These are phyloP conservation scores for Elongisporangium undulatum DNA, from an alignment of 352 stramenopile genomes.

Conservation along the genomic window DNA sequence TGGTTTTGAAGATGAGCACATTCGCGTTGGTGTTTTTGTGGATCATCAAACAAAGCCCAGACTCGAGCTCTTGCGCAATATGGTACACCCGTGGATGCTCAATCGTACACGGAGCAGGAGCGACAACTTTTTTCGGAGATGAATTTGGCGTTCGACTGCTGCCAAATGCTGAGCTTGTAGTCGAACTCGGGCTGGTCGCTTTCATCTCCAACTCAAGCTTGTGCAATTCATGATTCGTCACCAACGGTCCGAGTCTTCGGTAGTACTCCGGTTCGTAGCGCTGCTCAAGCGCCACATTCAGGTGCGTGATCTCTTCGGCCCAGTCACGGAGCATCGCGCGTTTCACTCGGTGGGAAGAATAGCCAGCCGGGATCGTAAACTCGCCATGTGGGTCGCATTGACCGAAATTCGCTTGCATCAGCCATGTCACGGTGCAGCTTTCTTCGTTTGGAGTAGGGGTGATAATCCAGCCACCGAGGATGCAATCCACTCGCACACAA, in stretches of 20 bases:
- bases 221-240: slow-evolving; percentile 30
- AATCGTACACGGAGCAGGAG: slow-evolving; percentile 10
- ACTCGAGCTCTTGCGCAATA: slow-evolving; percentile 40
- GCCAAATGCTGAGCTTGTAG: background rate
- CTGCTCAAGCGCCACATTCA: slow-evolving; percentile 32
- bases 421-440: slow-evolving; percentile 65
- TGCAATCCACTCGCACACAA: slow-evolving; percentile 43
- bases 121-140: background rate
- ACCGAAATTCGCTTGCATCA: slow-evolving; percentile 78
- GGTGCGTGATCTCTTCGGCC: slow-evolving; percentile 49
- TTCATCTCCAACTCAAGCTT: slow-evolving; percentile 25
- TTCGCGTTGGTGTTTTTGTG: slow-evolving; percentile 65
- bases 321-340: slow-evolving; percentile 31
- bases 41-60: slow-evolving; percentile 42
- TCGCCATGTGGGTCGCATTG: slow-evolving; percentile 44
- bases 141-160: background rate
- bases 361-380: slow-evolving; percentile 43
- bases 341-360: slow-evolving; percentile 25
- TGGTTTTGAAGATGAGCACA: slow-evolving; percentile 43
- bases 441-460: slow-evolving; percentile 51
- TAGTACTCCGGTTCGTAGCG: slow-evolving; percentile 55
- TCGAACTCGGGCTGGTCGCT: slow-evolving; percentile 14
- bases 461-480: slow-evolving; percentile 68
- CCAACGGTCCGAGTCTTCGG: slow-evolving; percentile 38
- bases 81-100: slow-evolving; percentile 46